These are phyloP conservation scores for Monilinia fructicola DNA, from an alignment of 2,329 filamentous ascomycete species.

Conservation along the genomic window DNA sequence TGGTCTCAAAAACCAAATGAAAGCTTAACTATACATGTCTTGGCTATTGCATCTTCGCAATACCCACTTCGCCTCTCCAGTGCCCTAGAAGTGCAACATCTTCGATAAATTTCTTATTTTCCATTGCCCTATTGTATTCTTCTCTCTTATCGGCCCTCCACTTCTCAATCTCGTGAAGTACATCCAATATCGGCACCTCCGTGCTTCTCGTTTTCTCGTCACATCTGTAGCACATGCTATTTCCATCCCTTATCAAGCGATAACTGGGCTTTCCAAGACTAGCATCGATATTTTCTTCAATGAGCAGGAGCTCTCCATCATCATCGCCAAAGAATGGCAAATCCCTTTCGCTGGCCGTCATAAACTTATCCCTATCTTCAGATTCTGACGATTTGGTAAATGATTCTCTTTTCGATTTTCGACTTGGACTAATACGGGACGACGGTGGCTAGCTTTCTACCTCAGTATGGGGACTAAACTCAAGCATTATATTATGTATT, in stretches of 20 bases:
- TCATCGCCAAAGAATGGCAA: conserved; percentile 33
- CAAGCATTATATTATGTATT: neutral
- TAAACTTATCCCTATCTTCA: conserved; percentile 28
- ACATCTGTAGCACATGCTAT: neutral
- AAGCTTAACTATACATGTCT: too few species aligned
- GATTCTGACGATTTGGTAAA: conserved; percentile 24
- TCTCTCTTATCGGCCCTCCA: conserved; percentile 28
- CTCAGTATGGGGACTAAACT: neutral
- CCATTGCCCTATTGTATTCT: conserved; percentile 23
- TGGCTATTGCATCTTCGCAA: conserved; percentile 19
- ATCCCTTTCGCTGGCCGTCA: conserved; percentile 26
- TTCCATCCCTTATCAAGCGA: conserved; percentile 20
- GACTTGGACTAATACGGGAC: neutral
- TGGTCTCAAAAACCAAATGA: too few species aligned
- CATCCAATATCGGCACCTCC: conserved; percentile 23
- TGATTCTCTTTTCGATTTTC: neutral
- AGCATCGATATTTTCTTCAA: conserved; percentile 28
- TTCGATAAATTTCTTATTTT: conserved; percentile 2
- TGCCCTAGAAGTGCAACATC: conserved; percentile 28
- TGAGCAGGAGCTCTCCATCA: conserved; percentile 29
- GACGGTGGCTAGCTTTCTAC: neutral
- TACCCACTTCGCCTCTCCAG: conserved; percentile 32
- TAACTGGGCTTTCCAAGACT: conserved; percentile 9
- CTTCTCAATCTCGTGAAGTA: conserved; percentile 25
- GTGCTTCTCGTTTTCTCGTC: conserved; percentile 6